Evolutionary conservation across 768 basidiomycete genomes (phyloP).

Genomic region (Phylloporus sp.): DNA sequence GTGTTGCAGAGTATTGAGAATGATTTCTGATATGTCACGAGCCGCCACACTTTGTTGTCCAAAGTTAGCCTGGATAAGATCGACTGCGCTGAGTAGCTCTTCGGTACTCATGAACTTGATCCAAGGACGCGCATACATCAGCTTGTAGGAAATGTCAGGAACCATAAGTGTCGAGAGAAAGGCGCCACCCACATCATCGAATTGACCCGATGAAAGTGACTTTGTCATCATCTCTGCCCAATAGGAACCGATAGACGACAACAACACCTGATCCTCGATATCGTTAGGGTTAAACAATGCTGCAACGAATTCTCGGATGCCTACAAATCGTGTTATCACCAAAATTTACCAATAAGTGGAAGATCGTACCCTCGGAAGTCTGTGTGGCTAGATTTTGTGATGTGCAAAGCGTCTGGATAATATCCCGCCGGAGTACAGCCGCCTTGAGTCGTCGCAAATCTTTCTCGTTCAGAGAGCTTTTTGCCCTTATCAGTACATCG

Average conservation of each 20-base stretch:
- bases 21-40: conserved; percentile 30
- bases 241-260: conserved; percentile 38
- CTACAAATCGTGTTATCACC: conserved; percentile 29
- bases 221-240: conserved; percentile 36
- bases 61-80: conserved; percentile 27
- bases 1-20: conserved; percentile 34
- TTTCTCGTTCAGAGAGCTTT: conserved; percentile 20
- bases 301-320: conserved; percentile 38
- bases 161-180: background rate
- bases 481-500: conserved; percentile 32
- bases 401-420: conserved; percentile 35
- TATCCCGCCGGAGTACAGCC: conserved; percentile 33
- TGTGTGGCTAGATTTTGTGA: conserved; percentile 20
- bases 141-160: conserved; percentile 9
- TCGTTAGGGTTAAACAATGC: conserved; percentile 36
- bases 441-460: conserved; percentile 40
- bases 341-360: background rate
- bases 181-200: conserved; percentile 10
- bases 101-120: conserved; percentile 46
- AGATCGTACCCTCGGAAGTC: conserved; percentile 35
- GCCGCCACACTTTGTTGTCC: conserved; percentile 1
- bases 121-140: conserved; percentile 39
- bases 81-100: conserved; percentile 44
- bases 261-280: conserved; percentile 36
- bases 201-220: conserved; percentile 9